Conservation (phyloP, 225 moss, liverwort and hornwort species). For the Asterella californica region DNA sequence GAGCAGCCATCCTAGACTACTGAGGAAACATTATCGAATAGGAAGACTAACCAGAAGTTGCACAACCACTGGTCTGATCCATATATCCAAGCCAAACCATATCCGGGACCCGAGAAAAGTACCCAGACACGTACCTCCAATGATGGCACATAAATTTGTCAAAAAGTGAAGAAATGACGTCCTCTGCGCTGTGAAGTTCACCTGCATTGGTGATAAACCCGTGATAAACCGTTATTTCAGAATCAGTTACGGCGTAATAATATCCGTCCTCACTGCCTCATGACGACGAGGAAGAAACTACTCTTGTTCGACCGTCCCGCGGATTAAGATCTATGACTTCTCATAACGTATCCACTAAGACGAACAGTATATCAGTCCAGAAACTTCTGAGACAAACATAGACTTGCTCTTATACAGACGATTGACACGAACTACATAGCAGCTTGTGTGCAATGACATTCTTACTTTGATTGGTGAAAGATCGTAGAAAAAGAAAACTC, state of each 20-base stretch:
- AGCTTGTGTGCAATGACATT: not conserved
- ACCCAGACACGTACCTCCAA: constrained; percentile 58
- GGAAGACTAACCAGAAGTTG: not conserved
- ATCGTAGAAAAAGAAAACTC: constrained; percentile 98
- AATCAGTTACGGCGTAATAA: not conserved
- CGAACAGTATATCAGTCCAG: not conserved
- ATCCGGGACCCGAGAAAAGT: no score
- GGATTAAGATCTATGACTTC: not conserved
- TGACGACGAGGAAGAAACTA: not conserved
- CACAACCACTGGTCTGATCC: not conserved
- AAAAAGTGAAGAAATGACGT: constrained; percentile 91
- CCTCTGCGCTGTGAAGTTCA: constrained; percentile 72
- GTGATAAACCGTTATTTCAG: not conserved
- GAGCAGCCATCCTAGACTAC: not conserved
- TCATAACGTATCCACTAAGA: not conserved
- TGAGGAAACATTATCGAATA: not conserved
- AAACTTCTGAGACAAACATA: not conserved
- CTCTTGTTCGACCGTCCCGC: not conserved
- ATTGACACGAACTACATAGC: not conserved
- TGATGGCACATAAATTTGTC: constrained; percentile 92
- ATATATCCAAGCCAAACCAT: not conserved
- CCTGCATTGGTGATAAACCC: constrained; percentile 34
- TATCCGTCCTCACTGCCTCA: not conserved
- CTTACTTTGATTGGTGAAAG: constrained; percentile 90
- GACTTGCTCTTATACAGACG: not conserved